Conservation (phyloP, 2,329 filamentous ascomycete species). For the Ophiostoma australiae region DNA sequence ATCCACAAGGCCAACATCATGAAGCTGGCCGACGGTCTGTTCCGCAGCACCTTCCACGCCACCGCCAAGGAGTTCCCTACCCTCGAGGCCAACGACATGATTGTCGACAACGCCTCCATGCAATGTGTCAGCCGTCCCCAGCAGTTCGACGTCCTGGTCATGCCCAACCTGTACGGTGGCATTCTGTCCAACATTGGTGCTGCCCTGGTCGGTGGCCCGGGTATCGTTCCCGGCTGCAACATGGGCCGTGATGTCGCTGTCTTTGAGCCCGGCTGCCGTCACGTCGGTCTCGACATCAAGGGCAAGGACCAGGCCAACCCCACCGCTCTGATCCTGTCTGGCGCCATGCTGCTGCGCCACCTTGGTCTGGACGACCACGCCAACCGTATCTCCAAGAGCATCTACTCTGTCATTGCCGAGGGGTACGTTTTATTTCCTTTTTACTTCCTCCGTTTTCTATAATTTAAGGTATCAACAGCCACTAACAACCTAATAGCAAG, state of each 20-base stretch:
- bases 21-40: constrained; percentile 98
- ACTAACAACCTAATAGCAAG: constrained; percentile 58
- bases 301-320: constrained; percentile 99
- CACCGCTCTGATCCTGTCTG: constrained; percentile 88
- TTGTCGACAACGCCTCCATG: constrained; percentile 99
- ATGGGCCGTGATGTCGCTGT: constrained; percentile 98
- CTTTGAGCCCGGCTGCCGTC: constrained; percentile 97
- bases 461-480: constrained; percentile 10
- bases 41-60: constrained; percentile 94
- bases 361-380: constrained; percentile 96
- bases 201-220: constrained; percentile 91
- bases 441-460: background rate
- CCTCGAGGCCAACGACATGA: constrained; percentile 97
- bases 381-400: constrained; percentile 91
- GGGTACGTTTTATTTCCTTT: constrained; percentile 57
- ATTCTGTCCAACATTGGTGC: constrained; percentile 99
- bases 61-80: constrained; percentile 93
- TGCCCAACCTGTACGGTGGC: constrained; percentile 98
- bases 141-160: constrained; percentile 99
- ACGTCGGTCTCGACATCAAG: constrained; percentile 99
- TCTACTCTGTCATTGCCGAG: constrained; percentile 74
- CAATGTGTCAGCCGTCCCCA: constrained; percentile 94
- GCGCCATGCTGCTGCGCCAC: constrained; percentile 95
- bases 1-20: constrained; percentile 99
- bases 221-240: constrained; percentile 97